These are phyloP conservation scores for Tinospora cordifolia DNA, from an alignment of 164 flowering plant species.

Conservation along the genomic window DNA sequence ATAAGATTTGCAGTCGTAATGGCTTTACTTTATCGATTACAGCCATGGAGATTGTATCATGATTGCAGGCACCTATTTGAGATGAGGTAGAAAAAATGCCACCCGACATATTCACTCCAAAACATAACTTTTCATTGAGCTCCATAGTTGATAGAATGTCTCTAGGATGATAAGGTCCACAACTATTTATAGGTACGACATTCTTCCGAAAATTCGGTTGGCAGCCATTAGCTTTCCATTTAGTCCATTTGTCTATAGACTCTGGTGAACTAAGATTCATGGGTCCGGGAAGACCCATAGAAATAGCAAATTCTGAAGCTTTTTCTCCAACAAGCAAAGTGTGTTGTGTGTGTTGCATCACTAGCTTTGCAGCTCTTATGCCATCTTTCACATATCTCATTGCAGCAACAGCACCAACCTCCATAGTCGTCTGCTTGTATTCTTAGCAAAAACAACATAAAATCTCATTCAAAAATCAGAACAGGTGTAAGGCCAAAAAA, in stretches of 20 bases:
- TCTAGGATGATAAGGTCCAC: constrained; percentile 74
- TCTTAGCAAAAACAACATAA: constrained; percentile 34
- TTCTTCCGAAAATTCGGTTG: constrained; percentile 91
- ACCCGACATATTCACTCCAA: constrained; percentile 19
- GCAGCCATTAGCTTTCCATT: constrained; percentile 73
- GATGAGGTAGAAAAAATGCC: constrained; percentile 24
- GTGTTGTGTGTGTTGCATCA: constrained; percentile 79
- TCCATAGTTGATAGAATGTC: constrained; percentile 12
- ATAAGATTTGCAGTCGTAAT: background rate
- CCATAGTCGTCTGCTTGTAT: constrained; percentile 77
- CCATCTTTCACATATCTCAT: constrained; percentile 89
- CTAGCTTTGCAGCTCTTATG: constrained; percentile 80
- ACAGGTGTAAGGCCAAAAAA: constrained; percentile 2
- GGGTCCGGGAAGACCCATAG: constrained; percentile 97
- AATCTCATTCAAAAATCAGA: constrained; percentile 16
- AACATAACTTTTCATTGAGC: constrained; percentile 26
- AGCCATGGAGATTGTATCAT: constrained; percentile 94
- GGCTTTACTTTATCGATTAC: constrained; percentile 69
- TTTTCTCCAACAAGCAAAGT: constrained; percentile 86
- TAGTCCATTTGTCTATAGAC: constrained; percentile 60
- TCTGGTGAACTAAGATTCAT: constrained; percentile 82
- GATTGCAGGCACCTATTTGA: constrained; percentile 46
- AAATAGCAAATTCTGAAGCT: constrained; percentile 83
- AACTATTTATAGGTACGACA: constrained; percentile 47
- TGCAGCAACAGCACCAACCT: constrained; percentile 96